These are phyloP conservation scores for Jatropha curcas DNA, from an alignment of 345 rosid species.

Conservation along the genomic window DNA sequence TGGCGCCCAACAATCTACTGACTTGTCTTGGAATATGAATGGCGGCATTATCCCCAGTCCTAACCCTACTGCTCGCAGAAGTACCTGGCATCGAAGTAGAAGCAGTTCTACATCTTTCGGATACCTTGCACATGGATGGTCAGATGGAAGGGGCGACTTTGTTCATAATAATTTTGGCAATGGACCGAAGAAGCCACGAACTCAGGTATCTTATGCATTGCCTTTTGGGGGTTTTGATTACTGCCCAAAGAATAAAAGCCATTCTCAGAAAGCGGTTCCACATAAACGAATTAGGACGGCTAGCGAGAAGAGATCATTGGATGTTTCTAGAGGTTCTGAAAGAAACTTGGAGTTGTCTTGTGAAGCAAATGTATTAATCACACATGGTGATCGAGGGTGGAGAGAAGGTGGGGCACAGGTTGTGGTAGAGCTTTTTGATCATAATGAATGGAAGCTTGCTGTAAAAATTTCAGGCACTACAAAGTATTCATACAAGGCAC, in stretches of 20 bases:
- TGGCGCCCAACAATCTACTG: slow-evolving; percentile 44
- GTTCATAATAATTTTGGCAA: slow-evolving; percentile 59
- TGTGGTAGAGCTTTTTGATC: slow-evolving; percentile 68
- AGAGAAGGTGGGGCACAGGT: slow-evolving; percentile 82
- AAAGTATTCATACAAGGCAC: slow-evolving; percentile 79
- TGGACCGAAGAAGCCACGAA: slow-evolving; percentile 88
- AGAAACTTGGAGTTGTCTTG: slow-evolving; percentile 71
- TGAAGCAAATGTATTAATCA: slow-evolving; percentile 72
- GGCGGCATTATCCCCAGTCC: slow-evolving; percentile 62
- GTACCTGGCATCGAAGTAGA: slow-evolving; percentile 73
- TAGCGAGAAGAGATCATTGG: slow-evolving; percentile 59
- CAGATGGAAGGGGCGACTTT: slow-evolving; percentile 61
- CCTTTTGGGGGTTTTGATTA: slow-evolving; percentile 69
- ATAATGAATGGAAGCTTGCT: slow-evolving; percentile 90
- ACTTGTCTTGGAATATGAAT: slow-evolving; percentile 55
- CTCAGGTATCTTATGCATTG: slow-evolving; percentile 81
- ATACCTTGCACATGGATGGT: slow-evolving; percentile 63
- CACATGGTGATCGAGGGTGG: slow-evolving; percentile 84
- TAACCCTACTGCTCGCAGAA: slow-evolving; percentile 88
- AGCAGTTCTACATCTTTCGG: slow-evolving; percentile 50
- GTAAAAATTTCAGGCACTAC: slow-evolving; percentile 70
- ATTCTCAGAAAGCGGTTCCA: slow-evolving; percentile 57
- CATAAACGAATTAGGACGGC: slow-evolving; percentile 81
- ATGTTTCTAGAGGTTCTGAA: slow-evolving; percentile 50
- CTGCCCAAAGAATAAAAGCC: slow-evolving; percentile 50